These are phyloP conservation scores for Trypanosoma melophagium DNA, from an alignment of 208 protist genomes.

Conservation along the genomic window DNA sequence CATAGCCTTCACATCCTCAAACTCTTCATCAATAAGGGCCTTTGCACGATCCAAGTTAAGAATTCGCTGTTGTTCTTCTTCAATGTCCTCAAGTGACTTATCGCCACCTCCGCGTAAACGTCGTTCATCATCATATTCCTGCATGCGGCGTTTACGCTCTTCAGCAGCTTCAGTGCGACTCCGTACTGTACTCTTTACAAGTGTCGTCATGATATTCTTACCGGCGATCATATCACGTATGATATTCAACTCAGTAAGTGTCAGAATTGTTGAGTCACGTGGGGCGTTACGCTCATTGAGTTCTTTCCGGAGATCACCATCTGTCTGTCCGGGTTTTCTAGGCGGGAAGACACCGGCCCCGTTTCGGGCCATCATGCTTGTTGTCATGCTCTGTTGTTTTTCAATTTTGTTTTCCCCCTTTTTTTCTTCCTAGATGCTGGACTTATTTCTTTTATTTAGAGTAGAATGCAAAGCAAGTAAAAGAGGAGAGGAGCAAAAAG, in stretches of 20 bases:
- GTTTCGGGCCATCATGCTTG: conserved; percentile 24
- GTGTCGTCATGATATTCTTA: conserved; percentile 25
- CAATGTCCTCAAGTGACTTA: conserved; percentile 78
- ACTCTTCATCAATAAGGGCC: conserved; percentile 80
- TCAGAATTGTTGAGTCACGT: conserved; percentile 76
- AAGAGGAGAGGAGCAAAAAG: no score
- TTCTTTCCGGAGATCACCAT: conserved; percentile 78
- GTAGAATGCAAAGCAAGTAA: no score
- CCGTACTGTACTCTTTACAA: conserved; percentile 15
- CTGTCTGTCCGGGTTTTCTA: conserved; percentile 56
- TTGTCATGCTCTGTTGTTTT: not conserved
- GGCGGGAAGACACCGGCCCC: conserved; percentile 68
- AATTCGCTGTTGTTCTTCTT: conserved; percentile 68
- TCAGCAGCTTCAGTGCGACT: conserved; percentile 40
- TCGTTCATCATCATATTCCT: conserved; percentile 75
- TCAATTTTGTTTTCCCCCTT: no score
- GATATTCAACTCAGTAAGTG: conserved; percentile 79
- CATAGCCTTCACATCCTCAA: conserved; percentile 93
- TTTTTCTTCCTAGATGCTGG: no score
- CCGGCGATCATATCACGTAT: conserved; percentile 73
- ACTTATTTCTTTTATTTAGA: no score
- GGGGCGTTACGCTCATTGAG: conserved; percentile 72
- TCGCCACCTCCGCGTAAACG: conserved; percentile 39
- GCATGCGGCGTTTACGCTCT: conserved; percentile 75
- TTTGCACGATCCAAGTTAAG: conserved; percentile 77